phyloP scores from a whole-genome alignment of 1,139 yeast genomes.

The Hyphopichia buzzinii region DNA sequence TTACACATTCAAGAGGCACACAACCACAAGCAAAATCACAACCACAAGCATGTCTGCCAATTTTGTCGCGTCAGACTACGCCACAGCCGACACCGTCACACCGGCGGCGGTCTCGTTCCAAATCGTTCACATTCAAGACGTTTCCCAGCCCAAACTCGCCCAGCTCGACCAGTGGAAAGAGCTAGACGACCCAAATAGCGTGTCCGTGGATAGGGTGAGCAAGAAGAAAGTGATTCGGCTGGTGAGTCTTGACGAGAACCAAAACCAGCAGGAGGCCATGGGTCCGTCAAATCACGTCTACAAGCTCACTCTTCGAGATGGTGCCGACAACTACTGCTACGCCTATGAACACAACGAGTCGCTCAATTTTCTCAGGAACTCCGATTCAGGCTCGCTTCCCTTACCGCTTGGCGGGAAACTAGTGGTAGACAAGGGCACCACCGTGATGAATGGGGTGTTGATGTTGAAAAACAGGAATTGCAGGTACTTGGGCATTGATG shows the following conservation, averaged over 20 bases:
- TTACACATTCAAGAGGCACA: no score
- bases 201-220: slow-evolving; percentile 35
- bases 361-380: slow-evolving; percentile 29
- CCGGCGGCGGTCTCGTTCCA: slow-evolving; percentile 22
- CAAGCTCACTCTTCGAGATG: slow-evolving; percentile 36
- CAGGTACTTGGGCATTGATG: slow-evolving; percentile 32
- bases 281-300: slow-evolving; percentile 22
- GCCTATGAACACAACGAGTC: slow-evolving; percentile 40
- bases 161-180: slow-evolving; percentile 43
- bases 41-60: no score
- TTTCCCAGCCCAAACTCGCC: slow-evolving; percentile 32
- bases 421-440: slow-evolving; percentile 30
- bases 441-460: slow-evolving; percentile 33
- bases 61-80: no score
- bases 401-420: slow-evolving; percentile 41
- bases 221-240: slow-evolving; percentile 24
- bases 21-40: no score
- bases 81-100: slow-evolving; percentile 10
- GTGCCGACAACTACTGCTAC: slow-evolving; percentile 29
- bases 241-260: slow-evolving; percentile 26
- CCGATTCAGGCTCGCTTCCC: slow-evolving; percentile 29
- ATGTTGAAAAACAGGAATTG: slow-evolving; percentile 30
- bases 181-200: slow-evolving; percentile 38
- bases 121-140: slow-evolving; percentile 34
- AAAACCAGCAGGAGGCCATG: slow-evolving; percentile 3